Evolutionary conservation across 441 rosid species (phyloP), one percentile per base, ranked within the genome.

Genomic region (Croton setiger): DNA sequence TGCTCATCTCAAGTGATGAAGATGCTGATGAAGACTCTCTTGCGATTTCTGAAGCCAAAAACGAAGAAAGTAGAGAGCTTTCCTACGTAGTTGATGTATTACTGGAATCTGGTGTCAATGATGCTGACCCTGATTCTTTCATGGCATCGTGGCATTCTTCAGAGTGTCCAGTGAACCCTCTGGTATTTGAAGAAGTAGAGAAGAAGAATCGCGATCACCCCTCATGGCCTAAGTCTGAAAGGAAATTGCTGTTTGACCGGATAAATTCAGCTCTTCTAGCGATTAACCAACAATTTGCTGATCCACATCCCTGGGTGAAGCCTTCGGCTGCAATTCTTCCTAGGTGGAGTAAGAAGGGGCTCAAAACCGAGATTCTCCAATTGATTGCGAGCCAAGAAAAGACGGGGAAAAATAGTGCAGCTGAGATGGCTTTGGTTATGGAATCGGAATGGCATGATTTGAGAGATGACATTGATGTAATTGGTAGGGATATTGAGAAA

Each of bases 401-500:
- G 82, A 80, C 77, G 59, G 79, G 54, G 11, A 68, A 54, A 20
- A 75, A 76, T 63, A 82, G 73, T 27, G 79, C 76, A 4, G 83
- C 62, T 2, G 91, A 83, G 41, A 65, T 53, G 59, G 78, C 64
- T 36, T 35, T 82, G 37, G 78, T 54, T 17, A 48, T 57, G 31
- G 87, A 82, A 66, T 65, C 73, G 0, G 78, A 74, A 75, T 91
- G 98, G 97, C 70, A 89, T 70, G 83, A 80, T 20, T 71, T 85
- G 68, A 82, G 80, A 72, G 87, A 83, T 43, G 86, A 86, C 15
- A 71, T 85, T 14, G 93, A 85, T 66, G 64, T 63, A 60, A 80
- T 93, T 36, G 97, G 96, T 64, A 83, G 86, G 78, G 96, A 91
- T 36, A 86, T 90, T 2, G 98, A 90, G 88, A 76, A 63, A 69